Base-by-base conservation (phyloP, 192 early-diverging fungal species). In the Phycomyces nitens region DNA sequence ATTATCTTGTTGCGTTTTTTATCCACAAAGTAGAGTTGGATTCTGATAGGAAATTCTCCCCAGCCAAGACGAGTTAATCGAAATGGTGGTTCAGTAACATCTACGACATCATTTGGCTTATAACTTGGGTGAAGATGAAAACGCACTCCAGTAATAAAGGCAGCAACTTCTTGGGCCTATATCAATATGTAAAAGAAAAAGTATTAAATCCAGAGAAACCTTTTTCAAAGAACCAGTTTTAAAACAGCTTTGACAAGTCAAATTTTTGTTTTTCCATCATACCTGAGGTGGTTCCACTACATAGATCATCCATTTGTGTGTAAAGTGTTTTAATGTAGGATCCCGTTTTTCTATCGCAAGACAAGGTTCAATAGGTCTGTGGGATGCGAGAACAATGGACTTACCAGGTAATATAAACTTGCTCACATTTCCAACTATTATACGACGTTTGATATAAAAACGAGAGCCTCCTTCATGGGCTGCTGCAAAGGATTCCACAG, bases 261-360 rank as follows among this genome's bases (percentile, higher is more conserved):
- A n/a, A n/a, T n/a, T n/a, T n/a, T n/a, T n/a, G n/a, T n/a, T n/a
- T n/a, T n/a, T n/a, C n/a, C n/a, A n/a, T n/a, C n/a, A 77, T 72
- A 38, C 65, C 39, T 65, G 73, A 5, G 66, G 72, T 12, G 77
- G 85, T 23, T 79, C 90, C n/a, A 77, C 86, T 15, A 96, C 82
- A 68, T 92, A 96, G 3, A 95, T 79, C 79, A 94, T 97, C 95
- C 95, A 97, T 68, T 88, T 88, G 80, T 94, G 89, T 4, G 82
- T 89, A 70, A 82, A 86, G 61, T 80, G 80, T 38, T 69, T 78
- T 15, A 84, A 59, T 15, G 77, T 80, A 27, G 69, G 73, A 49
- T 85, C 83, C 23, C 86, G 76, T 60, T 83, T 71, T 41, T 83
- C 80, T 56, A 55, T 20, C 12, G 29, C 3, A 34, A 34, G 20